Percentiles rank a stretch among this genome's conserved stretches.
Evolutionary conservation across 768 basidiomycete genomes (phyloP).

Genomic region (Leccinum uliginosum): DNA sequence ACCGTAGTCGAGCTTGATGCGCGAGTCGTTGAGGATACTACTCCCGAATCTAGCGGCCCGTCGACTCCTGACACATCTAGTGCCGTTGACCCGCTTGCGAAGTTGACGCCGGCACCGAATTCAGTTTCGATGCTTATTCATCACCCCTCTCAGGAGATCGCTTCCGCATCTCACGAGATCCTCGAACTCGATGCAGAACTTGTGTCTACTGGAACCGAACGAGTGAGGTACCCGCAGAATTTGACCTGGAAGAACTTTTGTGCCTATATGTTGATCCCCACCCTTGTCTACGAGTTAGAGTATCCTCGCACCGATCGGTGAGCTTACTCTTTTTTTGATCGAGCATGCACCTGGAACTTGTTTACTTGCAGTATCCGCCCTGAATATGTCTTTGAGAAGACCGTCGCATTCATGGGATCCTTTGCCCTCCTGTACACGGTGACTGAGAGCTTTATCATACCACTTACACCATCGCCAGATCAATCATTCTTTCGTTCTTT

Average conservation of each 20-base stretch:
- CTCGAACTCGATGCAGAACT: slow-evolving; percentile 76
- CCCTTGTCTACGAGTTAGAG: slow-evolving; percentile 93
- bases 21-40: neutral
- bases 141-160: slow-evolving; percentile 63
- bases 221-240: slow-evolving; percentile 80
- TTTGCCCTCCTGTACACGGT: slow-evolving; percentile 92
- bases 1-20: slow-evolving; percentile 4
- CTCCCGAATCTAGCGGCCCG: slow-evolving; percentile 1
- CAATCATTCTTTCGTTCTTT: slow-evolving; percentile 73
- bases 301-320: slow-evolving; percentile 88
- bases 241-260: slow-evolving; percentile 78
- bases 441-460: slow-evolving; percentile 91
- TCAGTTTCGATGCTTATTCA: slow-evolving; percentile 48
- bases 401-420: slow-evolving; percentile 89
- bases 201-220: slow-evolving; percentile 60
- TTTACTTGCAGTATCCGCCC: slow-evolving; percentile 37
- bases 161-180: slow-evolving; percentile 69
- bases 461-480: slow-evolving; percentile 63
- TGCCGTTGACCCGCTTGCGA: slow-evolving; percentile 8
- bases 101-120: slow-evolving; percentile 5
- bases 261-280: slow-evolving; percentile 84
- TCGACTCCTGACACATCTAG: slow-evolving; percentile 4
- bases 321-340: slow-evolving; percentile 16
- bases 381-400: slow-evolving; percentile 51
- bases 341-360: neutral